Evolutionary conservation across 306 rosid species (phyloP).

Genomic region (Prunus salicina): DNA sequence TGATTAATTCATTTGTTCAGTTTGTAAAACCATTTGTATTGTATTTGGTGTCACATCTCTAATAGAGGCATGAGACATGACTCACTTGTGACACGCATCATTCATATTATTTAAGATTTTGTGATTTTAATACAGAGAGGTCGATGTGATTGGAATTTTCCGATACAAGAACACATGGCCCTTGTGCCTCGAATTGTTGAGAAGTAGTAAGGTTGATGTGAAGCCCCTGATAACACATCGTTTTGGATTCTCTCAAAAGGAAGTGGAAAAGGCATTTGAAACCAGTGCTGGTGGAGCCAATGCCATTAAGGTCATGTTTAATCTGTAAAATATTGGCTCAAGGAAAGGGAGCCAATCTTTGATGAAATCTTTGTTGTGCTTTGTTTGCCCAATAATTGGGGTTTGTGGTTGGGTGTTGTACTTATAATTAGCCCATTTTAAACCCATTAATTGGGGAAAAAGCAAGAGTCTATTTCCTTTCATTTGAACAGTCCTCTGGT

Average conservation of each 20-base stretch:
- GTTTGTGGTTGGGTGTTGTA: too few species aligned
- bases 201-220: slow-evolving; percentile 37
- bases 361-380: too few species aligned
- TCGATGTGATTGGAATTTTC: slow-evolving; percentile 40
- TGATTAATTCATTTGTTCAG: not conserved
- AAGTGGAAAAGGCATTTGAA: slow-evolving; percentile 36
- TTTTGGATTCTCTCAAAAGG: slow-evolving; percentile 39
- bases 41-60: not conserved
- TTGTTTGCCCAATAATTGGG: too few species aligned
- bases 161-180: slow-evolving; percentile 51
- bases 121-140: slow-evolving; percentile 21
- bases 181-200: slow-evolving; percentile 39
- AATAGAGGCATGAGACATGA: not conserved
- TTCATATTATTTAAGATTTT: not conserved
- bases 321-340: slow-evolving; percentile 19
- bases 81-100: not conserved
- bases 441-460: too few species aligned
- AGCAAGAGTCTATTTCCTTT: too few species aligned
- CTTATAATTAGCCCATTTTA: too few species aligned
- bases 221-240: slow-evolving; percentile 47
- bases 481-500: too few species aligned
- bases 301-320: slow-evolving; percentile 46
- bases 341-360: too few species aligned
- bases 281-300: slow-evolving; percentile 38
- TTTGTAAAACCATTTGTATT: too few species aligned